These are phyloP conservation scores for Trichocomaceae sp. DNA, from an alignment of 2,329 filamentous ascomycete genomes.

Conservation along the genomic window DNA sequence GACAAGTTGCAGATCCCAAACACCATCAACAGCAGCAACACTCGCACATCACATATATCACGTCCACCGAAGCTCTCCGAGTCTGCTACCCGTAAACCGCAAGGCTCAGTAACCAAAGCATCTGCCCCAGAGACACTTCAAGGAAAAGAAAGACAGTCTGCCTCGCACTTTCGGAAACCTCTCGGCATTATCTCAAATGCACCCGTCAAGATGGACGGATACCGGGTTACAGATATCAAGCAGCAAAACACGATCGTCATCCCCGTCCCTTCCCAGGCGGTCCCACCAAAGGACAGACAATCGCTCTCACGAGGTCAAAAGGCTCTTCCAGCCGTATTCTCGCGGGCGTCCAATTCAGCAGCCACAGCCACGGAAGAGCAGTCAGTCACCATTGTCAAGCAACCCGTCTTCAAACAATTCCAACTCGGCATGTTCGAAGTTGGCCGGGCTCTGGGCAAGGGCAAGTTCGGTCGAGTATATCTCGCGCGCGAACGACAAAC, in stretches of 20 bases:
- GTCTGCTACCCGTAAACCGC: neutral
- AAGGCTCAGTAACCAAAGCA: neutral
- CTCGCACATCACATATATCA: neutral
- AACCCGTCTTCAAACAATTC: constrained; percentile 55
- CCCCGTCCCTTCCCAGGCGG: neutral
- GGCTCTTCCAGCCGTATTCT: neutral
- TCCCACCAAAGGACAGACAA: neutral
- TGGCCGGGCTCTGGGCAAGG: constrained; percentile 75
- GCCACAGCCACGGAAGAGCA: neutral
- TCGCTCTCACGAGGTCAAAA: neutral
- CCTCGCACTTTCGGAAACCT: neutral
- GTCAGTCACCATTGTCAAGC: constrained; percentile 46
- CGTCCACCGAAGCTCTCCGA: neutral
- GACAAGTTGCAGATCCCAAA: neutral
- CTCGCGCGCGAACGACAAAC: constrained; percentile 70
- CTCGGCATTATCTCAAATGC: neutral
- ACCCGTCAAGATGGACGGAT: neutral
- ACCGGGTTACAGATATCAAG: neutral
- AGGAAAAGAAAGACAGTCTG: neutral
- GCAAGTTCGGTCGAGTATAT: constrained; percentile 81
- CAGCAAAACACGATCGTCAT: neutral
- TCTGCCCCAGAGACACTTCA: neutral
- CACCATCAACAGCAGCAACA: neutral
- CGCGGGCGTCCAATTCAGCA: neutral
- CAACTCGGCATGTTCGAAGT: constrained; percentile 94